phyloP scores from a whole-genome alignment of 2,329 filamentous ascomycete genomes.

The Pyricularia pennisetigena region DNA sequence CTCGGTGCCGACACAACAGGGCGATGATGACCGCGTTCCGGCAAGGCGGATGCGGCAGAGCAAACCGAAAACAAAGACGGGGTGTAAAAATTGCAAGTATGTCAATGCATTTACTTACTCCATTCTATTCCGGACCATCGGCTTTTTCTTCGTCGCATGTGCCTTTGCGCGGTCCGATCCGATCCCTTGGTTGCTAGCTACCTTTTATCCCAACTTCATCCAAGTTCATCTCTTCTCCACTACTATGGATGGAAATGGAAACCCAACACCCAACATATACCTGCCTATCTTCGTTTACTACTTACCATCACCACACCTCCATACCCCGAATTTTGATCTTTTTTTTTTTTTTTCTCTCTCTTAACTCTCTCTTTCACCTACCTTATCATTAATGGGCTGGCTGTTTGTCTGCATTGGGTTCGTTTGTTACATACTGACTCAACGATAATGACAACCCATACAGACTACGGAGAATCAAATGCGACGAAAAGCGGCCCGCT shows the following conservation, averaged over 20 bases:
- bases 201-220: background rate
- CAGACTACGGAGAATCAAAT: slow-evolving; percentile 54
- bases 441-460: slow-evolving; percentile 11
- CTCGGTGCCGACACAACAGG: slow-evolving; percentile 1
- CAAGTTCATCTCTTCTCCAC: background rate
- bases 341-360: slow-evolving; percentile 5
- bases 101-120: slow-evolving; percentile 17
- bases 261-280: background rate
- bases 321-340: background rate
- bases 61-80: slow-evolving; percentile 55
- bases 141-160: background rate
- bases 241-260: background rate
- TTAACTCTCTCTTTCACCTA: too few species aligned
- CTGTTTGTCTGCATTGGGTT: slow-evolving; percentile 5
- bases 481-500: slow-evolving; percentile 51
- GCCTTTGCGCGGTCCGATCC: background rate
- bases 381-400: slow-evolving; percentile 5
- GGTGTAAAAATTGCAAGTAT: slow-evolving; percentile 60
- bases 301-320: background rate
- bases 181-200: background rate
- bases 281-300: too few species aligned
- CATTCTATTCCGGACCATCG: background rate
- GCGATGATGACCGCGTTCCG: slow-evolving; percentile 17
- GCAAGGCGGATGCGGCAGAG: slow-evolving; percentile 38
- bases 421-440: background rate